Evolutionary conservation across 2,329 filamentous ascomycete genomes (phyloP).

Genomic region (Penicillium verrucosum): DNA sequence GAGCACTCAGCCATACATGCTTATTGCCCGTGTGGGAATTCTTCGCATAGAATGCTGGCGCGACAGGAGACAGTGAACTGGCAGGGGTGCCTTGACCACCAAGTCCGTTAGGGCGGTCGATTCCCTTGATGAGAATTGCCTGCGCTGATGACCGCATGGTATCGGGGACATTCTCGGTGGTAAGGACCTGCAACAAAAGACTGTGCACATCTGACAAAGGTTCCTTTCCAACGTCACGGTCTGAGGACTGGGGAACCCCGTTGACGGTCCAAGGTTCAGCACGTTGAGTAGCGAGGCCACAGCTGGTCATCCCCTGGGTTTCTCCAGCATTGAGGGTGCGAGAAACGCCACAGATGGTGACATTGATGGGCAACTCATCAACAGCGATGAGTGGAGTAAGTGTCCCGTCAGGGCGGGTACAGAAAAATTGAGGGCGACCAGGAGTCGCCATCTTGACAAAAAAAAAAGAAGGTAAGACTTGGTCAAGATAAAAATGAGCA

Average conservation of each 20-base stretch:
- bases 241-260: slow-evolving; percentile 4
- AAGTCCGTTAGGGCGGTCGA: background rate
- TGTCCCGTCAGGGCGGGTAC: slow-evolving; percentile 41
- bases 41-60: background rate
- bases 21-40: background rate
- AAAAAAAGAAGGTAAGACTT: background rate
- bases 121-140: slow-evolving; percentile 7
- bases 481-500: background rate
- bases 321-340: slow-evolving; percentile 36
- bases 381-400: slow-evolving; percentile 45
- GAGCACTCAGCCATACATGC: background rate
- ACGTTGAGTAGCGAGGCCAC: slow-evolving; percentile 36
- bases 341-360: slow-evolving; percentile 39
- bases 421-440: slow-evolving; percentile 42
- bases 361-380: slow-evolving; percentile 43
- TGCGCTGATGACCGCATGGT: slow-evolving; percentile 23
- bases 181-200: slow-evolving; percentile 20
- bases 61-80: background rate
- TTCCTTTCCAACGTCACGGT: background rate
- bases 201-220: slow-evolving; percentile 17
- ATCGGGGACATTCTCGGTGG: slow-evolving; percentile 20
- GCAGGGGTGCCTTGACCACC: background rate
- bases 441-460: slow-evolving; percentile 21
- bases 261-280: slow-evolving; percentile 38
- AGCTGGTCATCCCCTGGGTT: slow-evolving; percentile 44